Percentiles rank a stretch among this genome's conserved stretches.
phyloP scores from a whole-genome alignment of 2,329 filamentous ascomycete genomes.

The Xylaria polymorpha region DNA sequence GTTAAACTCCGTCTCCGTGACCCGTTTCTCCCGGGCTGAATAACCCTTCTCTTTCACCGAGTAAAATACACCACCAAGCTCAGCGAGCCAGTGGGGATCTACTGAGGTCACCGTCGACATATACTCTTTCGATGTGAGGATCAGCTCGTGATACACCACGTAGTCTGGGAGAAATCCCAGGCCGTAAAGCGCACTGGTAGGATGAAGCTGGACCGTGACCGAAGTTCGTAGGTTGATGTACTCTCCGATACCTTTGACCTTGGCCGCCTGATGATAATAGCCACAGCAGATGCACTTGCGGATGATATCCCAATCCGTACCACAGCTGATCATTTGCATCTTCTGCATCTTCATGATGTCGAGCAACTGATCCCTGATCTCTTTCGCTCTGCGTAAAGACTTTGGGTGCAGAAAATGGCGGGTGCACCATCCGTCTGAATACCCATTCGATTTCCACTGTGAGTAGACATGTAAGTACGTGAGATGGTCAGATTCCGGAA shows the following conservation, averaged over 20 bases:
- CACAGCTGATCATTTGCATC: constrained; percentile 87
- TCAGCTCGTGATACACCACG: constrained; percentile 97
- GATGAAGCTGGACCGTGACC: constrained; percentile 93
- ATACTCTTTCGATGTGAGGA: constrained; percentile 96
- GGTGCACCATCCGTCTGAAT: constrained; percentile 90
- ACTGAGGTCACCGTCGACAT: constrained; percentile 97
- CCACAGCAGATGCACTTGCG: constrained; percentile 97
- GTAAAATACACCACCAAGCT: constrained; percentile 96
- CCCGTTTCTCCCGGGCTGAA: constrained; percentile 83
- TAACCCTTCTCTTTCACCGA: constrained; percentile 98
- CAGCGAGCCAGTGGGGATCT: constrained; percentile 96
- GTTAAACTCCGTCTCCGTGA: constrained; percentile 93
- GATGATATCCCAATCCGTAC: constrained; percentile 96
- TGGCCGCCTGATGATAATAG: constrained; percentile 97
- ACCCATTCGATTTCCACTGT: constrained; percentile 93
- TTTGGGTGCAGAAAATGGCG: constrained; percentile 97
- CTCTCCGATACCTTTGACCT: constrained; percentile 95
- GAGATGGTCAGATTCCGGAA: constrained; percentile 95
- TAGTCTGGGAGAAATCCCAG: constrained; percentile 95
- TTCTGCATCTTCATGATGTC: constrained; percentile 97
- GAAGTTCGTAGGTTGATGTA: constrained; percentile 97
- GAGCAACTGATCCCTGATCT: constrained; percentile 91
- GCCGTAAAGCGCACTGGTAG: constrained; percentile 92
- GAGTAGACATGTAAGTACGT: constrained; percentile 96
- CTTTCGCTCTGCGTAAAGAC: constrained; percentile 87